Conservation (phyloP, 768 basidiomycete genomes). For the Tephrocybe sp. region DNA sequence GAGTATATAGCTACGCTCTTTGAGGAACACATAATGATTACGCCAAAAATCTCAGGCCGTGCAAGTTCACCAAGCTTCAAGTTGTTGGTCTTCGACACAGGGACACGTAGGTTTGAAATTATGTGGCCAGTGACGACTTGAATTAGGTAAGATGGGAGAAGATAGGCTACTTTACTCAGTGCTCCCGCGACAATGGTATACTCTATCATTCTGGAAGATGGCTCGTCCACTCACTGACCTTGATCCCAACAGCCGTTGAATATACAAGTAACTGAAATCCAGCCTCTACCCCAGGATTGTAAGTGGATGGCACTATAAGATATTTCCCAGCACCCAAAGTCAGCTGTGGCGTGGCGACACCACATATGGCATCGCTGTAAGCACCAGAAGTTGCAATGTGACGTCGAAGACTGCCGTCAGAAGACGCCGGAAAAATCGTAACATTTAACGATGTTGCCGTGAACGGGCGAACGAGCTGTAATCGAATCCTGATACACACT, state of each 20-base stretch:
- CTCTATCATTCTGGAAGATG: no score
- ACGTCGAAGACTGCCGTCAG: slow-evolving; percentile 29
- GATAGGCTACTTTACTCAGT: no score
- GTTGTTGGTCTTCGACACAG: no score
- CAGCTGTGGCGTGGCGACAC: slow-evolving; percentile 60
- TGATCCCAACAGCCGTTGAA: slow-evolving; percentile 37
- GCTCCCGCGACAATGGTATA: no score
- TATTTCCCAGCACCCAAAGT: slow-evolving; percentile 64
- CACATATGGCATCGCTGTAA: slow-evolving; percentile 74
- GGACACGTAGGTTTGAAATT: no score
- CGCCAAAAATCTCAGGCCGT: no score
- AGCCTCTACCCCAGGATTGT: slow-evolving; percentile 54
- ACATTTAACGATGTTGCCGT: slow-evolving; percentile 56
- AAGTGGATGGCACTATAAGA: slow-evolving; percentile 73
- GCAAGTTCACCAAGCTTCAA: no score
- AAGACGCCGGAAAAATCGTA: slow-evolving; percentile 47
- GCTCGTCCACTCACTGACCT: slow-evolving; percentile 19
- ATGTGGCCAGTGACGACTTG: no score
- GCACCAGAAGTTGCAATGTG: slow-evolving; percentile 73
- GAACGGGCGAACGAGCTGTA: slow-evolving; percentile 55
- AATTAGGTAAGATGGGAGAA: no score
- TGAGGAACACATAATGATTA: no score
- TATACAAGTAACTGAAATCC: slow-evolving; percentile 66
- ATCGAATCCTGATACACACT: slow-evolving; percentile 59
- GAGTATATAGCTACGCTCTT: no score